These are phyloP conservation scores for Monosporozyma siamensis DNA, from an alignment of 805 yeast species.

Conservation along the genomic window DNA sequence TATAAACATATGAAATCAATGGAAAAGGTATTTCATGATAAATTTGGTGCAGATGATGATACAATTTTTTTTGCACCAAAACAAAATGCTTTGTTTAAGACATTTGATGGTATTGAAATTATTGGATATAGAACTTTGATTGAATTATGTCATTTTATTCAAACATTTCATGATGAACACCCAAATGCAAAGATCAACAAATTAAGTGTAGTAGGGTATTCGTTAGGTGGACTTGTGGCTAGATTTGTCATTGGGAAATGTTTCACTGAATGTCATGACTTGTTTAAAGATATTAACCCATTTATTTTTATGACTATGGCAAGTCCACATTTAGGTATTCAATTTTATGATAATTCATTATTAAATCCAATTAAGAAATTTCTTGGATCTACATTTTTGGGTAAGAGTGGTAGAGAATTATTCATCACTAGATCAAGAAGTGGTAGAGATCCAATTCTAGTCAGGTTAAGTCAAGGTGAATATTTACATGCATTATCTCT, in stretches of 20 bases:
- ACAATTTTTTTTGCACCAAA: slow-evolving; percentile 41
- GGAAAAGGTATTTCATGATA: slow-evolving; percentile 34
- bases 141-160: slow-evolving; percentile 47
- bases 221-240: slow-evolving; percentile 79
- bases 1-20: slow-evolving; percentile 46
- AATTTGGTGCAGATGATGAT: slow-evolving; percentile 35
- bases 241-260: slow-evolving; percentile 70
- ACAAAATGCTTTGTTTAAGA: slow-evolving; percentile 58
- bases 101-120: slow-evolving; percentile 77
- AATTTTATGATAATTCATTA: slow-evolving; percentile 34
- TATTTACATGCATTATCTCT: slow-evolving; percentile 46
- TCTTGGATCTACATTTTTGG: slow-evolving; percentile 45
- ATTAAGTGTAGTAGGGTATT: slow-evolving; percentile 77
- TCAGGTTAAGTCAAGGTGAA: slow-evolving; percentile 30
- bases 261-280: slow-evolving; percentile 40
- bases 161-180: slow-evolving; percentile 21
- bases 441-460: slow-evolving; percentile 35
- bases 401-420: slow-evolving; percentile 67
- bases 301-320: slow-evolving; percentile 59
- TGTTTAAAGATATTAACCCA: slow-evolving; percentile 56
- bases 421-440: slow-evolving; percentile 41
- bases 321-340: slow-evolving; percentile 64
- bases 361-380: slow-evolving; percentile 34
- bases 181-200: slow-evolving; percentile 26
- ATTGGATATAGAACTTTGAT: slow-evolving; percentile 61